Conservation (phyloP, 2,329 filamentous ascomycete species). For the Fusarium cyanostomum region DNA sequence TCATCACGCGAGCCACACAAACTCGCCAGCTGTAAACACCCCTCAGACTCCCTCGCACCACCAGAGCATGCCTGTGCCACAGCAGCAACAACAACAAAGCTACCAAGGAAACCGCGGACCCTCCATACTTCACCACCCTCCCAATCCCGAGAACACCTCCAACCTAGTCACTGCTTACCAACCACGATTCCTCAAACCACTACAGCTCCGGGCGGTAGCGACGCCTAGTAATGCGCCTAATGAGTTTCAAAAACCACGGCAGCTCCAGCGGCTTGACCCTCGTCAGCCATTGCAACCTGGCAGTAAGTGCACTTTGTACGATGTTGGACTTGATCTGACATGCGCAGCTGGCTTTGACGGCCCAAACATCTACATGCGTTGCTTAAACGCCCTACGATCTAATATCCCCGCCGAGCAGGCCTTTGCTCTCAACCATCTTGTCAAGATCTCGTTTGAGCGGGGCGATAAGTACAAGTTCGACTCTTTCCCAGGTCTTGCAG, state of each 20-base stretch:
- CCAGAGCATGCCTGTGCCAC: conserved; percentile 45
- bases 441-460: conserved; percentile 94
- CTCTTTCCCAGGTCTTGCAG: conserved; percentile 86
- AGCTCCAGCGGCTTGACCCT: conserved; percentile 53
- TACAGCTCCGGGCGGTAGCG: conserved; percentile 76
- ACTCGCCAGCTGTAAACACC: conserved; percentile 42
- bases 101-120: conserved; percentile 53
- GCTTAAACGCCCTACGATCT: conserved; percentile 83
- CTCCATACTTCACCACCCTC: conserved; percentile 61
- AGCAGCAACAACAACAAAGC: conserved; percentile 39
- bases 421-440: conserved; percentile 92
- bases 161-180: conserved; percentile 75
- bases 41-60: conserved; percentile 48
- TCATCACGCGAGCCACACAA: conserved; percentile 50
- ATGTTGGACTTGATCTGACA: conserved; percentile 18
- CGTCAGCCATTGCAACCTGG: conserved; percentile 66
- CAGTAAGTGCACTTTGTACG: conserved; percentile 56
- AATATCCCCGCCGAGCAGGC: conserved; percentile 82
- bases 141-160: conserved; percentile 65
- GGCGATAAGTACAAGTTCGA: conserved; percentile 97
- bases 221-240: conserved; percentile 79
- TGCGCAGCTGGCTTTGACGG: conserved; percentile 70
- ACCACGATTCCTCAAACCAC: conserved; percentile 67
- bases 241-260: conserved; percentile 63
- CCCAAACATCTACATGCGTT: conserved; percentile 91